A percentile compares a stretch with the other conserved stretches of the same genome.
These are phyloP conservation scores for Saturnispora galanensis DNA, from an alignment of 805 yeast species.

Conservation along the genomic window DNA sequence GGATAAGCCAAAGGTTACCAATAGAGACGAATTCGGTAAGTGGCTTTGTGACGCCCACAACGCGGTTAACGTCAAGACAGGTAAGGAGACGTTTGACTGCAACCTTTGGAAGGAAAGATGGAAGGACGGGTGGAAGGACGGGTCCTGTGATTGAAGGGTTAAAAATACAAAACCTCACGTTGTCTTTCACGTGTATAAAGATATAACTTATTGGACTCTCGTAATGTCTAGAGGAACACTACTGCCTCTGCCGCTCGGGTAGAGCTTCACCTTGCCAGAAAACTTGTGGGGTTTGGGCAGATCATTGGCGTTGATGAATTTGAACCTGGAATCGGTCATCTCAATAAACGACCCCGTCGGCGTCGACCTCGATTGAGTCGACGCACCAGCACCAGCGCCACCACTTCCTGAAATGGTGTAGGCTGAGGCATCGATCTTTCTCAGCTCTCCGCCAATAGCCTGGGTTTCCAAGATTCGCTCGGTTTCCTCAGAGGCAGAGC, in stretches of 20 bases:
- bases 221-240: slow-evolving; percentile 73
- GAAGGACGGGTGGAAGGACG: slow-evolving; percentile 88
- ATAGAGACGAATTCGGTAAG: slow-evolving; percentile 69
- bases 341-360: slow-evolving; percentile 23
- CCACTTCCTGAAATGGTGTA: slow-evolving; percentile 45
- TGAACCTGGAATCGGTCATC: slow-evolving; percentile 68
- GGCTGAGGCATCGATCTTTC: slow-evolving; percentile 55
- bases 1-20: slow-evolving; percentile 46
- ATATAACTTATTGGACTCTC: not conserved
- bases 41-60: slow-evolving; percentile 97
- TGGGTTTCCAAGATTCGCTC: slow-evolving; percentile 32
- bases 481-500: slow-evolving; percentile 6
- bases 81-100: slow-evolving; percentile 82
- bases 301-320: slow-evolving; percentile 54
- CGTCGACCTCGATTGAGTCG: slow-evolving; percentile 9
- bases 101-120: slow-evolving; percentile 87
- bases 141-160: slow-evolving; percentile 31
- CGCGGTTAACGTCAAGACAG: slow-evolving; percentile 77
- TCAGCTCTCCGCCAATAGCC: slow-evolving; percentile 38
- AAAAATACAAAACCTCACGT: not conserved
- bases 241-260: slow-evolving; percentile 93
- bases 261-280: slow-evolving; percentile 60
- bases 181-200: not conserved
- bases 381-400: slow-evolving; percentile 8
- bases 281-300: slow-evolving; percentile 85